Evolutionary conservation across 768 basidiomycete genomes (phyloP), one percentile per base, ranked within the genome.

Genomic region (Leccinellum luteum): DNA sequence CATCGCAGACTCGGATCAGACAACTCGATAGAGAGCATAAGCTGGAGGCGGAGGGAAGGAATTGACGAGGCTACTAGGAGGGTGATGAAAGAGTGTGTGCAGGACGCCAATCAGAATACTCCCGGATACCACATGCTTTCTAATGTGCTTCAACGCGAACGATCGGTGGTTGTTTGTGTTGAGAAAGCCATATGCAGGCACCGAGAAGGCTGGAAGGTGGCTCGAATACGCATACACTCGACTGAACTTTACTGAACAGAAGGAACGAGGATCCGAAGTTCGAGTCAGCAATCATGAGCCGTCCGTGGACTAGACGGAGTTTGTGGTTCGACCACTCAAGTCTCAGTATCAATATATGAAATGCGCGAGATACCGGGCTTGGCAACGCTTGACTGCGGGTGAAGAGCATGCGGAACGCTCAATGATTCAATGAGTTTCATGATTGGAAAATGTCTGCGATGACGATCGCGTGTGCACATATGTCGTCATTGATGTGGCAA

Each of bases 1-100:
- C 17, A 19, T 31, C 27, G 15, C 13, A 65, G 65, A 21, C 52
- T 14, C 58, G 54, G 28, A 57, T 65, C 31, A 57, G 56, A 38
- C 13, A n/a, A 21, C 56, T 65, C 38, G 65, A 66, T 7, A 28
- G 3, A 34, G 55, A 47, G 14, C 5, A 34, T 13, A 8, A 3
- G 23, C 32, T 44, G 19, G 38, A 51, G 12, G 21, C 6, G 13
- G 19, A 48, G 31, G n/a, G 13, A 4, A 12, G 34, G 19, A 43
- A 19, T 21, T 12, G 9, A 28, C 45, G n/a, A 17, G 9, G 12
- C 9, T 21, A 14, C 15, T 30, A 6, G 38, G 19, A 2, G n/a
- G n/a, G n/a, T 12, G 19, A 21, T 21, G 15, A 19, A 13, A 27
- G 4, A 28, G 34, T 4, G 19, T 52, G 19, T 31, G 14, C 41